Conservation (phyloP, 2,329 filamentous ascomycete species). For the Penicillium sp. region DNA sequence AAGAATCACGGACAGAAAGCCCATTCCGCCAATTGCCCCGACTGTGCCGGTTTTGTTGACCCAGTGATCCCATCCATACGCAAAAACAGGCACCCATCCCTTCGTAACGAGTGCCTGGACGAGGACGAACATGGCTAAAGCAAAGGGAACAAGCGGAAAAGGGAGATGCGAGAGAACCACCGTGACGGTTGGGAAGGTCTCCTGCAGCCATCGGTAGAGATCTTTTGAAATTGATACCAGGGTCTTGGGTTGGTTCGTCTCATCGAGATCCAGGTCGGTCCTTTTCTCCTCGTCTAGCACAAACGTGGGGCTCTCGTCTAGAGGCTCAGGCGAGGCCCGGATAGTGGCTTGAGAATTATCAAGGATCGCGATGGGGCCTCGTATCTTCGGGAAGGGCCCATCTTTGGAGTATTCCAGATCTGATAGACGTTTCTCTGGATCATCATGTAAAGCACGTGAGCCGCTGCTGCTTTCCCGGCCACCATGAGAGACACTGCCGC, state of each 20-base stretch:
- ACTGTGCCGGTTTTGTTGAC: slow-evolving; percentile 68
- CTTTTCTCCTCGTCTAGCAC: slow-evolving; percentile 37
- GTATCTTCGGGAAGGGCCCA: slow-evolving; percentile 9
- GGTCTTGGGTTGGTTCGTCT: slow-evolving; percentile 43
- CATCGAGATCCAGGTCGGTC: background rate
- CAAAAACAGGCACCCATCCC: slow-evolving; percentile 73
- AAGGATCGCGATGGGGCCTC: background rate
- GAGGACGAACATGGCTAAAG: slow-evolving; percentile 73
- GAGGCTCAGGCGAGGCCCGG: slow-evolving; percentile 1
- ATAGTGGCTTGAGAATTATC: slow-evolving; percentile 1
- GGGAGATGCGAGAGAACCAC: slow-evolving; percentile 68
- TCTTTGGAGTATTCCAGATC: slow-evolving; percentile 2
- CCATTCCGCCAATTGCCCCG: slow-evolving; percentile 72
- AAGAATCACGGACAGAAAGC: slow-evolving; percentile 68
- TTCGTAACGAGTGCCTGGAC: slow-evolving; percentile 73
- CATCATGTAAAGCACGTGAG: background rate
- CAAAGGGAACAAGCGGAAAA: slow-evolving; percentile 69
- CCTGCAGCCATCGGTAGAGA: slow-evolving; percentile 61
- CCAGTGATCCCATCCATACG: slow-evolving; percentile 74
- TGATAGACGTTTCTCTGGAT: background rate
- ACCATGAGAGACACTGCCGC: background rate
- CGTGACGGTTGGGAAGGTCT: slow-evolving; percentile 70
- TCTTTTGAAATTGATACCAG: slow-evolving; percentile 55
- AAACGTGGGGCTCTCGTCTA: slow-evolving; percentile 4
- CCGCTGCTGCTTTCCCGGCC: background rate